Evolutionary conservation across 441 rosid genomes (phyloP).

Genomic region (Mallotus japonicus): DNA sequence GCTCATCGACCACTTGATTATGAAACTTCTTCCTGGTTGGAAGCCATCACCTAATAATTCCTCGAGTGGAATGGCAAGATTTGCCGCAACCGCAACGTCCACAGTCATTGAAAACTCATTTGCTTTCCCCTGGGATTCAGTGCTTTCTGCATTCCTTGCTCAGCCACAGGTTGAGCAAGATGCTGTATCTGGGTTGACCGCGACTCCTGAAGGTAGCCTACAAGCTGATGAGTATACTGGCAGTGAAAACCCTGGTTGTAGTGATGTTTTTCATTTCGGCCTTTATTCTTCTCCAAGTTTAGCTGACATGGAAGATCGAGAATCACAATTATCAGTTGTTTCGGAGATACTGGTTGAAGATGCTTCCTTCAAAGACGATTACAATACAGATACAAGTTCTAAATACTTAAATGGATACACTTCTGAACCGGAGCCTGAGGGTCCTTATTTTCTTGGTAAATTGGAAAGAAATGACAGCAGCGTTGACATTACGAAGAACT

Average conservation of each 20-base stretch:
- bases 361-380: conserved; percentile 33
- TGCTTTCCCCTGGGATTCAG: conserved; percentile 34
- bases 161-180: conserved; percentile 28
- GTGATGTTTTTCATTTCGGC: conserved; percentile 15
- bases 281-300: conserved; percentile 32
- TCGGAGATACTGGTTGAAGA: conserved; percentile 45
- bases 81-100: conserved; percentile 15
- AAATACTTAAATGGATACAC: conserved; percentile 29
- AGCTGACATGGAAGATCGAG: conserved; percentile 42
- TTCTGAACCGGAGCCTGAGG: conserved; percentile 34
- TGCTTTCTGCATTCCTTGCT: conserved; percentile 24
- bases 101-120: conserved; percentile 24
- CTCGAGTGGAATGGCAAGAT: conserved; percentile 18
- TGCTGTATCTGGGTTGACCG: conserved; percentile 16
- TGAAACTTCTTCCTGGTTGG: conserved; percentile 50
- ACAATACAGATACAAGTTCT: conserved; percentile 37
- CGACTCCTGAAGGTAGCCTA: conserved; percentile 18
- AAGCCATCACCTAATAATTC: conserved; percentile 29
- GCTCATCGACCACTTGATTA: conserved; percentile 53
- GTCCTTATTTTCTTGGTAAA: conserved; percentile 21
- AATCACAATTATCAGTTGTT: conserved; percentile 47
- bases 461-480: conserved; percentile 2
- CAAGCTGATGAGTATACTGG: conserved; percentile 20
- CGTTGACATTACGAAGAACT: conserved; percentile 13
- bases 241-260: conserved; percentile 8